Percentiles rank a stretch among this genome's conserved stretches.
phyloP scores from a whole-genome alignment of 1,284 basidiomycete species.

The Naganishia liquefaciens region DNA sequence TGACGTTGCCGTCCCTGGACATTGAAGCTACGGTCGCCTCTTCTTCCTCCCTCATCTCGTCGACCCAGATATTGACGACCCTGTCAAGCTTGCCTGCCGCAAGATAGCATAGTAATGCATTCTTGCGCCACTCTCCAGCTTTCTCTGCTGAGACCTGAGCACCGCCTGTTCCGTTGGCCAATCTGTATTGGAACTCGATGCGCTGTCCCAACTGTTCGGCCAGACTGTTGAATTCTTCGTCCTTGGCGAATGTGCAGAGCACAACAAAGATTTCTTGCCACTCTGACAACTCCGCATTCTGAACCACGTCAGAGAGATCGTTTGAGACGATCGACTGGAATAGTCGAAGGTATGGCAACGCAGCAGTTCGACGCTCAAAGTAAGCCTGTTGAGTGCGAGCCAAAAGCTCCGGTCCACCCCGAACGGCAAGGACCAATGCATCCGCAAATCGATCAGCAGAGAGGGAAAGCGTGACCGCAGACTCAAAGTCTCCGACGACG shows the following conservation, averaged over 20 bases:
- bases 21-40: conserved; percentile 43
- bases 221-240: conserved; percentile 80
- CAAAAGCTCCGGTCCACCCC: conserved; percentile 86
- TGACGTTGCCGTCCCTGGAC: conserved; percentile 46
- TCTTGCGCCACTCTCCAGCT: conserved; percentile 70
- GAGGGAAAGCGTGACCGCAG: conserved; percentile 87
- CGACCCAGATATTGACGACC: conserved; percentile 87
- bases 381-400: conserved; percentile 89
- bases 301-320: conserved; percentile 88
- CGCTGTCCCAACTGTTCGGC: conserved; percentile 90
- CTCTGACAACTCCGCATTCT: conserved; percentile 90
- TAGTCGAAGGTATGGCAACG: conserved; percentile 84
- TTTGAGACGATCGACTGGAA: conserved; percentile 94
- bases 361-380: conserved; percentile 77
- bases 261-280: conserved; percentile 99
- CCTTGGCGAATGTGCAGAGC: conserved; percentile 86
- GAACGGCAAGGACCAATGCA: conserved; percentile 87
- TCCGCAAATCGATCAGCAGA: conserved; percentile 89
- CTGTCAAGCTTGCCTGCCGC: conserved; percentile 88
- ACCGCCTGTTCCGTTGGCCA: conserved; percentile 60
- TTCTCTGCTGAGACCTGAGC: conserved; percentile 49
- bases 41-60: conserved; percentile 89
- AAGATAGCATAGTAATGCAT: conserved; percentile 89
- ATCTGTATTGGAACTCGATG: conserved; percentile 77
- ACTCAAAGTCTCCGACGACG: conserved; percentile 90